Percentiles rank a stretch among this genome's conserved stretches.
These are phyloP conservation scores for Tarenaya hassleriana DNA, from an alignment of 345 rosid genomes.

Conservation along the genomic window DNA sequence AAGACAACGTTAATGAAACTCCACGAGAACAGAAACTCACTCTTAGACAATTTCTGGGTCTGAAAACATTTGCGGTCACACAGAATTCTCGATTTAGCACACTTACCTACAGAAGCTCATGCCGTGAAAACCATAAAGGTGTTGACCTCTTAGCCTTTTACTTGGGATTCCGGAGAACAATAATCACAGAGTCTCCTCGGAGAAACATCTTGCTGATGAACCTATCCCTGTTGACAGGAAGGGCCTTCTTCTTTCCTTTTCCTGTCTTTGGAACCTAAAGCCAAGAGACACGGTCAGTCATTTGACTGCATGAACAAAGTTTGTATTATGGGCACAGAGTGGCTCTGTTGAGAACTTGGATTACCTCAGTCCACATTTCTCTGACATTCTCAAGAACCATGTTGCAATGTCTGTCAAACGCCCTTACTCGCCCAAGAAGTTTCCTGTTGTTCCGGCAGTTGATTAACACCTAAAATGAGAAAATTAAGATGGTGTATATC, in stretches of 20 bases:
- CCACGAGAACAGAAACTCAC: too few relatives aligned
- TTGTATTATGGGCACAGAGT: background rate
- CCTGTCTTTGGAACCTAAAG: slow-evolving; percentile 85
- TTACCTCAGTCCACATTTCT: slow-evolving; percentile 99
- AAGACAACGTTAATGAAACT: too few relatives aligned
- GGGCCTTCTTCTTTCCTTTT: slow-evolving; percentile 97
- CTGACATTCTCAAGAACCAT: slow-evolving; percentile 99
- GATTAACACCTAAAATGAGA: slow-evolving; percentile 54
- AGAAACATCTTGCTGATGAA: slow-evolving; percentile 99
- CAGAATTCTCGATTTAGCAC: too few relatives aligned
- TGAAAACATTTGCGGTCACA: too few relatives aligned
- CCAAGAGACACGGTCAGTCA: slow-evolving; percentile 6
- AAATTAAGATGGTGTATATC: background rate
- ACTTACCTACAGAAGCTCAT: too few relatives aligned
- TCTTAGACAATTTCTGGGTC: too few relatives aligned
- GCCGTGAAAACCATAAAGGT: too few relatives aligned
- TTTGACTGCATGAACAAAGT: background rate
- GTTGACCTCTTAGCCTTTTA: slow-evolving; percentile 23
- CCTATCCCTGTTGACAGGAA: slow-evolving; percentile 85
- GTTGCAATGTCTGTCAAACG: slow-evolving; percentile 95
- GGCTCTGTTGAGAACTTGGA: background rate
- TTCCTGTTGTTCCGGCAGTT: slow-evolving; percentile 67
- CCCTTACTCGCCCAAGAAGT: slow-evolving; percentile 91
- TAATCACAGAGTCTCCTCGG: slow-evolving; percentile 94
- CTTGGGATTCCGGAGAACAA: slow-evolving; percentile 95